Conservation (phyloP, 805 yeast genomes). For the Ogataea nonfermentans region DNA sequence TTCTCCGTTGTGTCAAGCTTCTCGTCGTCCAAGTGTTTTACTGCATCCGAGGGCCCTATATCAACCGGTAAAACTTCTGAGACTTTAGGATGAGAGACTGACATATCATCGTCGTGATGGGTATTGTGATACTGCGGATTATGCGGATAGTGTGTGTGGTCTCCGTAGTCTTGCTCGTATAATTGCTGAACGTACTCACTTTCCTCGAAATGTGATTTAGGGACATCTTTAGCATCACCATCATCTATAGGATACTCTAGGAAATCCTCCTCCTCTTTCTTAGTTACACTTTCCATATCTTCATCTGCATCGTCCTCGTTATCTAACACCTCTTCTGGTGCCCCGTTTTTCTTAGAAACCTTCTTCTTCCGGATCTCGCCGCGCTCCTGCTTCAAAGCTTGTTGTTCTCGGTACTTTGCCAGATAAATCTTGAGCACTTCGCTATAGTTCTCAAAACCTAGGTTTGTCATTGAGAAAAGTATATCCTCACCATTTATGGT, state of each 20-base stretch:
- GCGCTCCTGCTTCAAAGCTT: slow-evolving; percentile 66
- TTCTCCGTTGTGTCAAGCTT: slow-evolving; percentile 12
- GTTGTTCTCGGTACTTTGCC: slow-evolving; percentile 71
- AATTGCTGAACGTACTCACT: slow-evolving; percentile 33
- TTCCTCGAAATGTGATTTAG: slow-evolving; percentile 9
- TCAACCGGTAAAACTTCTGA: slow-evolving; percentile 4
- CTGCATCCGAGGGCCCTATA: slow-evolving; percentile 2
- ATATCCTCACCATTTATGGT: slow-evolving; percentile 72
- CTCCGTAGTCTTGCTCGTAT: slow-evolving; percentile 33
- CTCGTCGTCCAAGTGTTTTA: slow-evolving; percentile 1
- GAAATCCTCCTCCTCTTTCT: slow-evolving; percentile 22
- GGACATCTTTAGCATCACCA: slow-evolving; percentile 6
- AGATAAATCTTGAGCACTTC: slow-evolving; percentile 66
- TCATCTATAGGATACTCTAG: slow-evolving; percentile 16
- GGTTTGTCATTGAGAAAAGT: slow-evolving; percentile 57
- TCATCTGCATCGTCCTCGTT: slow-evolving; percentile 13
- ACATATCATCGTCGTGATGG: slow-evolving; percentile 18
- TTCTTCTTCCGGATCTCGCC: slow-evolving; percentile 46
- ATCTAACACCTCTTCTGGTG: slow-evolving; percentile 3
- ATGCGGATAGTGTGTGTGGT: slow-evolving; percentile 28
- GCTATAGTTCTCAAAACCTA: slow-evolving; percentile 69
- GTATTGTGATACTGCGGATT: slow-evolving; percentile 32
- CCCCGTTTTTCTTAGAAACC: slow-evolving; percentile 10
- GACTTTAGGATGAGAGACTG: slow-evolving; percentile 10
- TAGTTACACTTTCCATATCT: slow-evolving; percentile 8